These are phyloP conservation scores for Ophidiomyces ophidiicola DNA, from an alignment of 2,329 filamentous ascomycete species.

Conservation along the genomic window DNA sequence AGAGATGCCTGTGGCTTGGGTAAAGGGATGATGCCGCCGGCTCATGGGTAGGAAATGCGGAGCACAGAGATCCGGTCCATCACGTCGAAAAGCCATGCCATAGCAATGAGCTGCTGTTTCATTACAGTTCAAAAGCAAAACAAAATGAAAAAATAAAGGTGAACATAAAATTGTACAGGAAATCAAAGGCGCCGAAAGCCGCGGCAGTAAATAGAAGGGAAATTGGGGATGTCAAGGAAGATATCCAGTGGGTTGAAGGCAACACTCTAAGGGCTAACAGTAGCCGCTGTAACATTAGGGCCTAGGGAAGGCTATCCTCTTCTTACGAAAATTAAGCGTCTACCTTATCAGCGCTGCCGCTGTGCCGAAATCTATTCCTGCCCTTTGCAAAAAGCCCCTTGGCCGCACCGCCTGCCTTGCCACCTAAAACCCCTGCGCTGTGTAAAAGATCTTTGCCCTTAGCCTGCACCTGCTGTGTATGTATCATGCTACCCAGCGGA, in stretches of 20 bases:
- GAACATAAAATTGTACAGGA: background rate
- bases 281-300: too few relatives aligned
- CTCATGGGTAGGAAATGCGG: too few relatives aligned
- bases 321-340: slow-evolving; percentile 50
- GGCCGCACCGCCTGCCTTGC: slow-evolving; percentile 63
- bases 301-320: too few relatives aligned
- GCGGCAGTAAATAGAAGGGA: background rate
- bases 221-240: too few relatives aligned
- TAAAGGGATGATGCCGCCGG: too few relatives aligned
- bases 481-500: slow-evolving; percentile 32
- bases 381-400: slow-evolving; percentile 87
- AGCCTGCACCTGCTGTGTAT: slow-evolving; percentile 55
- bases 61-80: too few relatives aligned
- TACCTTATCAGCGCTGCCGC: slow-evolving; percentile 65
- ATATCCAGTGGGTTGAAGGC: too few relatives aligned
- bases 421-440: slow-evolving; percentile 59
- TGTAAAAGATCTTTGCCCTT: slow-evolving; percentile 85
- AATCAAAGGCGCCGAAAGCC: background rate
- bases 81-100: too few relatives aligned
- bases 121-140: background rate
- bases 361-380: slow-evolving; percentile 63
- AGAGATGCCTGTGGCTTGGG: too few relatives aligned
- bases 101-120: background rate
- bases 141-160: background rate
- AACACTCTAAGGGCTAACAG: too few relatives aligned